A percentile compares a stretch with the other conserved stretches of the same genome.
Evolutionary conservation across 495 filamentous ascomycete species (phyloP).

Genomic region (Daldinia vernicosa): DNA sequence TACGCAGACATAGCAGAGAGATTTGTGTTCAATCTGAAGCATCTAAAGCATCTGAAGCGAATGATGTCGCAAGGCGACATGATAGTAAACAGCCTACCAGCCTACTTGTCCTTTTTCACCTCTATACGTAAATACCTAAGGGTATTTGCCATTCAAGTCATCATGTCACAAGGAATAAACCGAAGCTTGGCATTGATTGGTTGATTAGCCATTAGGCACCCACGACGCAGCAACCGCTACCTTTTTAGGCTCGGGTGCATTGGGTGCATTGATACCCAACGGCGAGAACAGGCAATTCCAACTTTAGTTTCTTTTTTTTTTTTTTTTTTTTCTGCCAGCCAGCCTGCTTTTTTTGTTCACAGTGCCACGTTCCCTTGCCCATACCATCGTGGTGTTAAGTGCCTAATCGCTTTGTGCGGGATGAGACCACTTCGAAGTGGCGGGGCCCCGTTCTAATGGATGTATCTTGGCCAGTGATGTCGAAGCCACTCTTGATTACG

Average conservation of each 20-base stretch:
- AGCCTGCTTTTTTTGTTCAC: slow-evolving; percentile 33
- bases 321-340: slow-evolving; percentile 3
- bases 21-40: slow-evolving; percentile 32
- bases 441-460: slow-evolving; percentile 32
- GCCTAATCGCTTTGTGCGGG: slow-evolving; percentile 42
- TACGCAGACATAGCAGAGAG: slow-evolving; percentile 19
- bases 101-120: slow-evolving; percentile 37
- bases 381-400: slow-evolving; percentile 29
- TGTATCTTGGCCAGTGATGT: slow-evolving; percentile 30
- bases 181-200: slow-evolving; percentile 35
- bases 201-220: slow-evolving; percentile 43
- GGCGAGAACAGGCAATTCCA: slow-evolving; percentile 41
- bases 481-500: slow-evolving; percentile 32
- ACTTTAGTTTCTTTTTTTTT: slow-evolving; percentile 12
- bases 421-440: slow-evolving; percentile 37
- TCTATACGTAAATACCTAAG: slow-evolving; percentile 26
- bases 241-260: slow-evolving; percentile 47
- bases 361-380: slow-evolving; percentile 39
- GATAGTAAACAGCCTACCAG: slow-evolving; percentile 29
- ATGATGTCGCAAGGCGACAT: slow-evolving; percentile 37
- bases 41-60: slow-evolving; percentile 29
- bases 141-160: slow-evolving; percentile 37
- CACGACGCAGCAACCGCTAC: slow-evolving; percentile 35
- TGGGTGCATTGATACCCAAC: slow-evolving; percentile 52
- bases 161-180: slow-evolving; percentile 39